Percentiles rank a stretch among this genome's conserved stretches.
Evolutionary conservation across 2,329 filamentous ascomycete species (phyloP).

Genomic region (Emydomyces testavorans): DNA sequence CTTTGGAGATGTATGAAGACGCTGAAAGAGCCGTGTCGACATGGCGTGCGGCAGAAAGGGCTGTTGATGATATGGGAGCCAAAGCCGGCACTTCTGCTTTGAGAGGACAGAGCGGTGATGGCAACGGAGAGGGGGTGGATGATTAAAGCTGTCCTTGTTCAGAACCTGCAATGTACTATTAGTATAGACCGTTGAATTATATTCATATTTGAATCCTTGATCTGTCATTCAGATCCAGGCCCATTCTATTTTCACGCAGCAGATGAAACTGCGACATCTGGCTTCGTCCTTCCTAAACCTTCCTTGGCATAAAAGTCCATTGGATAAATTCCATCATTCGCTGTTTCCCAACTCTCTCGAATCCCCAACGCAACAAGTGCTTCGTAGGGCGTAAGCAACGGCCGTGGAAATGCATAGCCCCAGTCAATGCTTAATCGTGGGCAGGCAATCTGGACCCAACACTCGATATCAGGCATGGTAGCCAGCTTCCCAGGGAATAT

Average conservation of each 20-base stretch:
- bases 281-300: constrained; percentile 69
- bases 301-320: constrained; percentile 98
- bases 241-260: constrained; percentile 1
- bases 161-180: background rate
- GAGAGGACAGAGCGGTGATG: constrained; percentile 7
- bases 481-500: constrained; percentile 94
- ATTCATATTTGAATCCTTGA: background rate
- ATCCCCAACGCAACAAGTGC: constrained; percentile 79
- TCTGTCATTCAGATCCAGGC: background rate
- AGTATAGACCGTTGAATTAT: background rate
- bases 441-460: constrained; percentile 97
- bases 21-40: constrained; percentile 68
- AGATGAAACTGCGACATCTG: constrained; percentile 8
- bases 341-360: constrained; percentile 59
- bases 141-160: constrained; percentile 5
- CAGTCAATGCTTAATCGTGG: constrained; percentile 96
- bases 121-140: constrained; percentile 6
- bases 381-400: constrained; percentile 87
- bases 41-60: constrained; percentile 59
- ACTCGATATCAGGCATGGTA: constrained; percentile 87
- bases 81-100: constrained; percentile 21
- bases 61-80: constrained; percentile 24
- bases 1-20: constrained; percentile 77
- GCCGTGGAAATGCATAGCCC: constrained; percentile 89
- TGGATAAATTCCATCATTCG: constrained; percentile 60